Percentiles rank a stretch among this genome's conserved stretches.
Conservation (phyloP, 73 alveolate species). For the Tetrahymena elliotti region DNA sequence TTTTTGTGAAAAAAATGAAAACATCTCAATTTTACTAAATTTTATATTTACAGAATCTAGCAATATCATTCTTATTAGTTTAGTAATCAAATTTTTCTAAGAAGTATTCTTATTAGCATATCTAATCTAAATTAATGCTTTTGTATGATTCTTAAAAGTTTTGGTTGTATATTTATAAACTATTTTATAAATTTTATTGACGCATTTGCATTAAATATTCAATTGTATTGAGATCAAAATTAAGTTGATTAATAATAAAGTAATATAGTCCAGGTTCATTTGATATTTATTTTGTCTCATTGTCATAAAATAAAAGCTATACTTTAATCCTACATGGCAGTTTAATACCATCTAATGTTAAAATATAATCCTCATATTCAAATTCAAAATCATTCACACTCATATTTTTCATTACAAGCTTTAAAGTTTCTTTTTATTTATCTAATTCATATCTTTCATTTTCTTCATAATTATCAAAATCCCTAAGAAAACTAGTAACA, state of each 20-base stretch:
- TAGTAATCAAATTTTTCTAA: background rate
- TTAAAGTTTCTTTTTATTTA: no score
- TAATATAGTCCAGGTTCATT: background rate
- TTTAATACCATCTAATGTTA: background rate
- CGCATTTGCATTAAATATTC: background rate
- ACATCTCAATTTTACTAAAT: no score
- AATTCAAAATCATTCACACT: background rate
- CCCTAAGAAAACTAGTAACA: background rate
- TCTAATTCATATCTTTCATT: background rate
- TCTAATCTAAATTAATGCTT: background rate
- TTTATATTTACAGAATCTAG: no score
- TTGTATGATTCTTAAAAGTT: background rate
- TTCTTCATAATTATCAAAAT: background rate
- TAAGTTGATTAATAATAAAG: background rate
- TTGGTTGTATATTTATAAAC: background rate
- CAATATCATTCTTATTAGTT: no score
- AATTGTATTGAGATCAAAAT: background rate
- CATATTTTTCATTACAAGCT: background rate
- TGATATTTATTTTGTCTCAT: background rate
- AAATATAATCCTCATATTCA: background rate
- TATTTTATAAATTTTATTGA: no score
- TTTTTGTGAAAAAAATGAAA: no score
- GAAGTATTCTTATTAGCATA: background rate
- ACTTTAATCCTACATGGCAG: background rate
- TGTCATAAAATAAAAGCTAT: no score